Base-by-base conservation (phyloP, 225 moss, liverwort and hornwort species). In the Marchantia polymorpha region DNA sequence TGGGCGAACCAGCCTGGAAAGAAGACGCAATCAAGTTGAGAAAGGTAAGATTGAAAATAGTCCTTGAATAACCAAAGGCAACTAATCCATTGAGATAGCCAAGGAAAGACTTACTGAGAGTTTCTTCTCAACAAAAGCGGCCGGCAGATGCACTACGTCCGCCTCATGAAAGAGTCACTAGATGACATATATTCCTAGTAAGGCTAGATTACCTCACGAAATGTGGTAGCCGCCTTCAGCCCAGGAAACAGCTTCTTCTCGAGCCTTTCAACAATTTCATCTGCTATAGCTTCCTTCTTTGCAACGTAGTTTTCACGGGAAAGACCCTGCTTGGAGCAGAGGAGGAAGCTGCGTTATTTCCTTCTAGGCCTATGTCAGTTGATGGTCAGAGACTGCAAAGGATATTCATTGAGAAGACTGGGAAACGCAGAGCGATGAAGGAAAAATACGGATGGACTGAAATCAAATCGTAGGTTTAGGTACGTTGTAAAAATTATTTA, bases 241-340 rank as follows among this genome's bases (percentile, higher is more conserved):
- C 94, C 94, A 12, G 96, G 94, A 79, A 96, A 94, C 48, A 96
- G 81, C 19, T 89, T 87, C 4, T 83, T 85, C 81, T 94, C 96
- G 23, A 96, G 78, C 69, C 96, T 88, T 66, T 76, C 80, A 66
- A 96, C 94, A 74, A 96, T 92, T 72, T 85, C 85, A 79, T 94
- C 92, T 56, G 91, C 94, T 52, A 90, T 82, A 2, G 86, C 87
- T 78, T 94, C 94, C 84, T 96, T 96, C 73, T 91, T 91, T 46
- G 88, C 87, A 46, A 82, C 76, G 79, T 96, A 96, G 0, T 86
- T 91, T 26, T 89, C 84, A 16, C 82, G 90, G 6, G 94, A 82
- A 14, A 94, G 68, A 22, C 89, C 92, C 86, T 90, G 85, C 74
- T 78, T 17, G 55, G 50, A 65, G 53, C 78, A 73, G 17, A 50